phyloP scores from a whole-genome alignment of 2,329 filamentous ascomycete genomes.

The Nemania abortiva region DNA sequence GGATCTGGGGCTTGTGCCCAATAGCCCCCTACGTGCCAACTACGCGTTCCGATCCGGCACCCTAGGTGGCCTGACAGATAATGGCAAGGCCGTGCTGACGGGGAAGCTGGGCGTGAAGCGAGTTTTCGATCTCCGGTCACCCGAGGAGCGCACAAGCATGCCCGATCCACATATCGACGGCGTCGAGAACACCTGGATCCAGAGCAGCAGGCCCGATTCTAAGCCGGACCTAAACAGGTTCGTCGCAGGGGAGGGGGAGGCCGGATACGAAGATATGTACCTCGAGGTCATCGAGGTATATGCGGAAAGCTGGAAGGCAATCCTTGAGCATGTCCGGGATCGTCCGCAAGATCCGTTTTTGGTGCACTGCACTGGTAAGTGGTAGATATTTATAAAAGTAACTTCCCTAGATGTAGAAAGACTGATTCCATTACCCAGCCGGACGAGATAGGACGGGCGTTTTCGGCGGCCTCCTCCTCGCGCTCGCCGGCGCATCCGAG shows the following conservation, averaged over 20 bases:
- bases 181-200: constrained; percentile 61
- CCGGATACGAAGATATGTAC: constrained; percentile 62
- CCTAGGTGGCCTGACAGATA: constrained; percentile 53
- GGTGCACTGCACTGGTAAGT: constrained; percentile 67
- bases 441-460: constrained; percentile 68
- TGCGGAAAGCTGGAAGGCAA: constrained; percentile 55
- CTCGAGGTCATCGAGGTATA: constrained; percentile 60
- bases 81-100: constrained; percentile 55
- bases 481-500: constrained; percentile 60
- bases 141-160: constrained; percentile 56
- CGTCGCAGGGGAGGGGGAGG: constrained; percentile 58
- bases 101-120: constrained; percentile 56
- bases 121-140: constrained; percentile 65
- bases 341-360: constrained; percentile 59
- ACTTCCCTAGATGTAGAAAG: neutral
- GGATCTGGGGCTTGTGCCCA: constrained; percentile 61
- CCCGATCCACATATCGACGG: constrained; percentile 58
- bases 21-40: constrained; percentile 56
- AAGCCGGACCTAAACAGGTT: constrained; percentile 57
- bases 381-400: neutral
- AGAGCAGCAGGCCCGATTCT: constrained; percentile 52
- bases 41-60: constrained; percentile 62
- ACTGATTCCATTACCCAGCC: constrained; percentile 51
- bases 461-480: constrained; percentile 62
- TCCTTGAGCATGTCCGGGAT: constrained; percentile 64